These are phyloP conservation scores for Flueggea neowawraea DNA, from an alignment of 441 rosid species.

Conservation along the genomic window DNA sequence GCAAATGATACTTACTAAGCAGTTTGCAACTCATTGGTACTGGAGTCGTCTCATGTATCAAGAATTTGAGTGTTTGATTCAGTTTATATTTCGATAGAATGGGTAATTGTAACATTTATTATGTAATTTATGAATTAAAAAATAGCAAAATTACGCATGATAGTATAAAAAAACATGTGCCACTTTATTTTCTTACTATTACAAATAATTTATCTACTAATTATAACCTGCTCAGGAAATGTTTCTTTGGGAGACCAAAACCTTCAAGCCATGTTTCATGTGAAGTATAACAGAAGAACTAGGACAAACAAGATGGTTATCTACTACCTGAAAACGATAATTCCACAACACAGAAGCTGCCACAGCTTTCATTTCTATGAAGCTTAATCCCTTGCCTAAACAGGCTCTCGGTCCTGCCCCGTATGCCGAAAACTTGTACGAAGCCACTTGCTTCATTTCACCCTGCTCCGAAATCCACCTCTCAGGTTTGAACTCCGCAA, in stretches of 20 bases:
- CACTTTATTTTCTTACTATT: too few species aligned
- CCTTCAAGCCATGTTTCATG: not conserved
- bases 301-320: not conserved
- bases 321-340: too few species aligned
- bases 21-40: not conserved
- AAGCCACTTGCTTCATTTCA: not conserved
- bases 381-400: not conserved
- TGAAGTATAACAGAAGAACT: not conserved
- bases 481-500: not conserved
- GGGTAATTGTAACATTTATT: too few species aligned
- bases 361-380: not conserved
- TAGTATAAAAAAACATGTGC: too few species aligned
- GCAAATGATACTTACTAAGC: too few species aligned
- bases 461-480: not conserved
- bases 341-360: not conserved
- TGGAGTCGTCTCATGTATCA: not conserved
- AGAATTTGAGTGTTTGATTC: too few species aligned
- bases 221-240: not conserved
- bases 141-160: too few species aligned
- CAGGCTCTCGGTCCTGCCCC: not conserved
- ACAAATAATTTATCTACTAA: too few species aligned
- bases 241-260: not conserved
- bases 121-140: too few species aligned
- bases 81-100: too few species aligned
- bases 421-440: not conserved